Base-by-base conservation (phyloP, 169 alveolate genomes). In the Blepharisma undulans region DNA sequence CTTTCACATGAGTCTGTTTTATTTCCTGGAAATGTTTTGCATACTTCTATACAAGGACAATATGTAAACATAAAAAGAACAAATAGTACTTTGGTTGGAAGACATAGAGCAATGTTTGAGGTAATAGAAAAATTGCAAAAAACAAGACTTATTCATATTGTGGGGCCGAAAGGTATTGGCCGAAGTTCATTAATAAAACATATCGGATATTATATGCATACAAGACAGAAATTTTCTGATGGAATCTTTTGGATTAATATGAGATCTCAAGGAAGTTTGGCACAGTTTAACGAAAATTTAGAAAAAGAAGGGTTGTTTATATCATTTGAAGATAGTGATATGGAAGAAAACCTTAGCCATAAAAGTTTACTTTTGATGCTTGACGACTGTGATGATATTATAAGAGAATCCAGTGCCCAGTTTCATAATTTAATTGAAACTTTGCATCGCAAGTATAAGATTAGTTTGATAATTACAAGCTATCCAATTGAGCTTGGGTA, bases 371-470 rank as follows among this genome's bases (percentile, higher is more conserved):
- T 84, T 33, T 21, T 84, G 8, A 84, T 84, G 33, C 74, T 84
- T 22, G 89, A 84, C n/a, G 89, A 84, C 79, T 33, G 78, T 4
- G 89, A 84, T 22, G 78, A 59, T 22, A n/a, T 84, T n/a, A 29
- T 79, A 12, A 79, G 87, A 33, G 87, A 27, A 27, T 12, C 61
- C 14, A 22, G 71, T 10, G 87, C 36, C 7, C 34, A 25, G 29
- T 79, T 79, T 27, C 30, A 21, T 29, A 79, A 32, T 6, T 32
- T 79, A n/a, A 30, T 79, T 27, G 61, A 79, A 6, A 79, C 61
- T 30, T 33, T 79, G 29, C 36, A 79, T 33, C 71, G 61, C 3
- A 33, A 32, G 72, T 79, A n/a, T 79, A 33, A 33, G 27, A 6
- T 79, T 30, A 22, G 30, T n/a, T 10, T 79, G 8, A 30, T 27